phyloP scores from a whole-genome alignment of 2,329 filamentous ascomycete genomes.

The Calonectria hongkongensis region DNA sequence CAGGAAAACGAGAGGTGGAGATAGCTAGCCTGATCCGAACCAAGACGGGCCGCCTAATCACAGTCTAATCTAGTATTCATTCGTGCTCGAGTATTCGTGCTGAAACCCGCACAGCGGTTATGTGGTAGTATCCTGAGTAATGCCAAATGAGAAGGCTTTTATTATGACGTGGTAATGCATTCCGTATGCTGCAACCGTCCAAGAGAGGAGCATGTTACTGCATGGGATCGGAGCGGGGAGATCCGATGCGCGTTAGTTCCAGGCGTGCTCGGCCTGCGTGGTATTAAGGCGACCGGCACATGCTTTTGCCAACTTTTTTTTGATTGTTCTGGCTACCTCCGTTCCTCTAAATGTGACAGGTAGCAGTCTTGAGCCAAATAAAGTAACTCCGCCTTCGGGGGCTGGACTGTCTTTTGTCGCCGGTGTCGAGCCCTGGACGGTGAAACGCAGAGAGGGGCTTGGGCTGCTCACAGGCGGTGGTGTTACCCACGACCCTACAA shows the following conservation, averaged over 20 bases:
- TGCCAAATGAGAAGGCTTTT: not conserved
- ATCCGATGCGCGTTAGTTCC: not conserved
- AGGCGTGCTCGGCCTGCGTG: not conserved
- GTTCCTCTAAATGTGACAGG: not conserved
- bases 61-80: conserved; percentile 8
- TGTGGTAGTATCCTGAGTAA: not conserved
- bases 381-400: not conserved
- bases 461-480: conserved; percentile 2
- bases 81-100: not conserved
- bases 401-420: not conserved
- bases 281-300: not conserved
- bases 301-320: not conserved
- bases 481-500: too few relatives aligned
- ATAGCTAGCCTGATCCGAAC: not conserved
- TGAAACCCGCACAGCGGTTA: not conserved
- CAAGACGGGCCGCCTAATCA: not conserved
- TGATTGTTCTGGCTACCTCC: not conserved
- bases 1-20: too few relatives aligned
- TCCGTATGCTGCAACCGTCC: conserved; percentile 17
- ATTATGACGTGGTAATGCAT: conserved; percentile 9
- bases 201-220: conserved; percentile 10
- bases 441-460: conserved; percentile 8
- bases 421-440: not conserved
- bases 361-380: not conserved
- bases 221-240: conserved; percentile 5